These are phyloP conservation scores for Podospora pseudocomata DNA, from an alignment of 495 filamentous ascomycete genomes.

Conservation along the genomic window DNA sequence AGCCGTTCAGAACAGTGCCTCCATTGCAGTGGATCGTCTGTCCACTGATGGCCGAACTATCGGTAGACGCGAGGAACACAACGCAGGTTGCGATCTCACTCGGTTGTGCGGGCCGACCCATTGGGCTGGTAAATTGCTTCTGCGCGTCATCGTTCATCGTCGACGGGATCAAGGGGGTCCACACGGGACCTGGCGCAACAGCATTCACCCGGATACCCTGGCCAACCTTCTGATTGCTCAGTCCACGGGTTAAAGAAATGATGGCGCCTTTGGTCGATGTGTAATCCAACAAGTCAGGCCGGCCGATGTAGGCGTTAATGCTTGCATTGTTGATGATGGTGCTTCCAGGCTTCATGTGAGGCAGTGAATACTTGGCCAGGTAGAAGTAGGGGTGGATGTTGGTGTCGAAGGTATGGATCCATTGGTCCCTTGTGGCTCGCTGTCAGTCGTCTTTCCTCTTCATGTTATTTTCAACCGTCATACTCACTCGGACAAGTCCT, in stretches of 20 bases:
- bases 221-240: constrained; percentile 69
- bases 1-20: constrained; percentile 60
- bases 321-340: constrained; percentile 80
- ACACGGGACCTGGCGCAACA: constrained; percentile 76
- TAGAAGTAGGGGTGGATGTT: constrained; percentile 75
- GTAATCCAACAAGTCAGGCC: constrained; percentile 81
- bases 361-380: constrained; percentile 72
- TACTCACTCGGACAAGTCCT: constrained; percentile 65
- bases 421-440: constrained; percentile 57
- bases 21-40: constrained; percentile 68
- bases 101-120: constrained; percentile 75
- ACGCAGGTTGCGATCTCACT: constrained; percentile 79
- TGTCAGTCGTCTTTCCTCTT: not conserved
- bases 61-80: constrained; percentile 75
- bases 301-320: constrained; percentile 81
- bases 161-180: constrained; percentile 77
- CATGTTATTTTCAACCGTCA: not conserved
- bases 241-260: constrained; percentile 71
- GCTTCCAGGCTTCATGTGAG: constrained; percentile 70
- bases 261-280: constrained; percentile 82
- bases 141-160: constrained; percentile 70
- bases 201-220: constrained; percentile 80
- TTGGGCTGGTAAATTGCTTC: constrained; percentile 71
- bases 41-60: constrained; percentile 64
- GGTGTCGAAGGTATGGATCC: constrained; percentile 68